These are phyloP conservation scores for Ophiostoma angusticollis DNA, from an alignment of 2,329 filamentous ascomycete species.

Conservation along the genomic window DNA sequence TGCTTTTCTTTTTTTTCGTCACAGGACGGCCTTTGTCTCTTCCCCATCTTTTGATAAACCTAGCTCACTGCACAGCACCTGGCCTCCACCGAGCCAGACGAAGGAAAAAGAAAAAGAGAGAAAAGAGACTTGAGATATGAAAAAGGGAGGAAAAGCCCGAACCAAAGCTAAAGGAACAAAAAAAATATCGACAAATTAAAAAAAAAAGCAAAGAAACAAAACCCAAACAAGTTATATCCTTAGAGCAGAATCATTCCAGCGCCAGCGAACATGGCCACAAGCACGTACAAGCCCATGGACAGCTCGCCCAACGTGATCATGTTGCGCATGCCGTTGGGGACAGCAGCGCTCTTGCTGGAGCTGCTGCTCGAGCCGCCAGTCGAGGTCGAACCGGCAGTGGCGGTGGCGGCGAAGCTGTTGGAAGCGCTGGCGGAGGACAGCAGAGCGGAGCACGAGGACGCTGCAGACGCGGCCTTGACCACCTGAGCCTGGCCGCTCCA, in stretches of 20 bases:
- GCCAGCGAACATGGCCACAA: constrained; percentile 39
- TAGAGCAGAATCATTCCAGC: constrained; percentile 43
- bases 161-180: background rate
- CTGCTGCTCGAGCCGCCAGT: constrained; percentile 17
- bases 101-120: background rate
- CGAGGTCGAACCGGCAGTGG: constrained; percentile 31
- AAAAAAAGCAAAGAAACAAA: background rate
- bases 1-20: too few species aligned
- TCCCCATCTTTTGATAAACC: too few species aligned
- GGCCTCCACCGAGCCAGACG: too few species aligned
- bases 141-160: background rate
- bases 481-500: constrained; percentile 55
- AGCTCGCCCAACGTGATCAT: constrained; percentile 34
- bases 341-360: constrained; percentile 25
- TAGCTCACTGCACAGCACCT: too few species aligned
- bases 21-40: too few species aligned
- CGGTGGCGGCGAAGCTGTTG: constrained; percentile 33
- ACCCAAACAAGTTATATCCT: constrained; percentile 9
- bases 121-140: background rate
- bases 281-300: constrained; percentile 36
- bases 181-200: background rate
- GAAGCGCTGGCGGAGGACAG: constrained; percentile 51
- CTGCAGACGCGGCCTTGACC: constrained; percentile 32
- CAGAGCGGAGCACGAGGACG: constrained; percentile 42
- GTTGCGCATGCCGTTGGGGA: constrained; percentile 24